Conservation (phyloP, 1,284 basidiomycete species). For the Apiotrichum porosum region DNA sequence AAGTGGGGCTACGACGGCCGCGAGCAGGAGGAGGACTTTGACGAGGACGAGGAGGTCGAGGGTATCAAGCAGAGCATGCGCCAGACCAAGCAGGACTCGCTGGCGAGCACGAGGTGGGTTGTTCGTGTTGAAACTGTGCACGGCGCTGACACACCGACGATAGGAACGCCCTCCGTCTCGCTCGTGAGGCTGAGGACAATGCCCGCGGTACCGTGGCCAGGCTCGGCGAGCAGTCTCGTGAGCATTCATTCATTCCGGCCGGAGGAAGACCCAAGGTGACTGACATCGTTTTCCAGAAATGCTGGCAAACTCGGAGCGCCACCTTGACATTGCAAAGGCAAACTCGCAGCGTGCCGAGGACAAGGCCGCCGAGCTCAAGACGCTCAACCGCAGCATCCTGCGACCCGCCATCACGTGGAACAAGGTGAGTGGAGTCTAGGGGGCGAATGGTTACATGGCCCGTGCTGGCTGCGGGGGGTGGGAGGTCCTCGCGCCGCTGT, state of each 20-base stretch:
- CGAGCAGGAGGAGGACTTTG: constrained; percentile 59
- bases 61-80: constrained; percentile 91
- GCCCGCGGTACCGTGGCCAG: constrained; percentile 78
- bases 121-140: background rate
- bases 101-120: constrained; percentile 67
- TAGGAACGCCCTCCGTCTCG: constrained; percentile 81
- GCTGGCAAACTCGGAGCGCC: constrained; percentile 91
- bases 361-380: constrained; percentile 87
- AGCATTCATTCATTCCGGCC: no score
- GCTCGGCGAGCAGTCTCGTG: constrained; percentile 94
- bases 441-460: no score
- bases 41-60: constrained; percentile 89
- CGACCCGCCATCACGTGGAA: constrained; percentile 84
- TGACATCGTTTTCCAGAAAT: no score
- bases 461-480: no score
- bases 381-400: constrained; percentile 77
- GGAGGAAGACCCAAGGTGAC: no score
- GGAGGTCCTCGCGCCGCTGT: no score
- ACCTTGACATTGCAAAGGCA: constrained; percentile 89
- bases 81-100: constrained; percentile 87
- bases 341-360: constrained; percentile 86
- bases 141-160: background rate
- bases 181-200: constrained; percentile 92
- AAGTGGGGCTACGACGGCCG: constrained; percentile 46
- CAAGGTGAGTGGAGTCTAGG: constrained; percentile 55